A percentile compares a stretch with the other conserved stretches of the same genome.
These are phyloP conservation scores for Acer negundo DNA, from an alignment of 345 rosid species.

Conservation along the genomic window DNA sequence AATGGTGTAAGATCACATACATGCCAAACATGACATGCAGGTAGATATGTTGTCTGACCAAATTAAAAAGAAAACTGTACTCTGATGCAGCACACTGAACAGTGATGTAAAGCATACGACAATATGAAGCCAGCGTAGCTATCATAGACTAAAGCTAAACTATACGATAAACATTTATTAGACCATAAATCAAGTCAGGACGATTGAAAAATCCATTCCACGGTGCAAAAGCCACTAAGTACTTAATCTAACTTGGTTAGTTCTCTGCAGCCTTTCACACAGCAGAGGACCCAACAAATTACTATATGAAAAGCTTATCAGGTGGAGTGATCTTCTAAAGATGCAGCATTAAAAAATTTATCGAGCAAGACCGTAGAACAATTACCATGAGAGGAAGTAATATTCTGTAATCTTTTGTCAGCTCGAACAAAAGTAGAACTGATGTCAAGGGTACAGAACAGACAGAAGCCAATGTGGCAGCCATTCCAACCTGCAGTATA, in stretches of 20 bases:
- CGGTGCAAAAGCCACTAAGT: conserved; percentile 1
- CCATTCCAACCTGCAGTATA: conserved; percentile 91
- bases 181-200: neutral
- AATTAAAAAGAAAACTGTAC: neutral
- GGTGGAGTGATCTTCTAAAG: neutral
- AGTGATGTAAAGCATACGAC: neutral
- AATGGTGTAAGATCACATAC: no score
- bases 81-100: neutral
- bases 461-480: conserved; percentile 95
- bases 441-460: conserved; percentile 99
- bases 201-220: conserved; percentile 3
- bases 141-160: neutral
- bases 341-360: neutral
- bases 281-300: neutral
- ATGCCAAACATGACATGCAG: no score
- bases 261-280: neutral
- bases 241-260: conserved; percentile 9
- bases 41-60: no score
- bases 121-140: neutral
- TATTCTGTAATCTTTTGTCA: conserved; percentile 95
- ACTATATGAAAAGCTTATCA: conserved; percentile 1
- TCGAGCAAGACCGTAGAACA: conserved; percentile 21
- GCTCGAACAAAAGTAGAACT: conserved; percentile 85
- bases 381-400: conserved; percentile 97
- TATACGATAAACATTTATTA: conserved; percentile 5